Evolutionary conservation across 2,329 filamentous ascomycete species (phyloP), one percentile per base, ranked within the genome.

Genomic region (Phialemoniopsis sp.): DNA sequence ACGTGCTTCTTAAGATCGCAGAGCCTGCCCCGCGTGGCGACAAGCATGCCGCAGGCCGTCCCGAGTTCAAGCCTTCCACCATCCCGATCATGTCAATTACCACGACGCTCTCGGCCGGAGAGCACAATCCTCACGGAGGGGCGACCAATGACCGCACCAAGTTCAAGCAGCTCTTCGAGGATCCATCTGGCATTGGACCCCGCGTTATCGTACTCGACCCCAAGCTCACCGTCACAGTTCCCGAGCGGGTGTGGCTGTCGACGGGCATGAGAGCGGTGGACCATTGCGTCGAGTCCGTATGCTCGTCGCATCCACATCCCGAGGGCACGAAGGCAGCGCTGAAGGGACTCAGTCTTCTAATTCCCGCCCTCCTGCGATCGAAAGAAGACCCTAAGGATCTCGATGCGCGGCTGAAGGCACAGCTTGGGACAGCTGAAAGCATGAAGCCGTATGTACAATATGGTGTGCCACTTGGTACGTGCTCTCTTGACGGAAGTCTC

Each of bases 181-280:
- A 47, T 8, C 64, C 67, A 1, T 51, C 52, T 12, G 58, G 61
- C 13, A 21, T 39, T 15, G 70, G 70, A 2, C 63, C 72, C 0
- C 52, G 62, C 13, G 59, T 79, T 13, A 57, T 78, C 8, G 67
- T 77, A 16, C 62, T 76, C 8, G 73, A 77, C 41, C 67, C 74
- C 1, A 54, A 59, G 8, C 57, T 78, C 4, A 63, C 62, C 4
- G 48, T 57, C 10, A 68, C 66, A 3, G 75, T 72, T 0, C 74
- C 74, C 0, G 55, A 61, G 9, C 53, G 56, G 8, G 60, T 78
- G 15, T 83, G 77, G 78, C 58, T 81, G 2, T 73, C 70, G 32
- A 78, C 75, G 0, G 78, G 79, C 0, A 62, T 81, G 8, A 62
- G 76, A 8, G 67, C 71, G 0, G 64, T 80, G 0, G 76, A 80